phyloP scores from a whole-genome alignment of 805 yeast species.

The Cyberlindnera suaveolens region DNA sequence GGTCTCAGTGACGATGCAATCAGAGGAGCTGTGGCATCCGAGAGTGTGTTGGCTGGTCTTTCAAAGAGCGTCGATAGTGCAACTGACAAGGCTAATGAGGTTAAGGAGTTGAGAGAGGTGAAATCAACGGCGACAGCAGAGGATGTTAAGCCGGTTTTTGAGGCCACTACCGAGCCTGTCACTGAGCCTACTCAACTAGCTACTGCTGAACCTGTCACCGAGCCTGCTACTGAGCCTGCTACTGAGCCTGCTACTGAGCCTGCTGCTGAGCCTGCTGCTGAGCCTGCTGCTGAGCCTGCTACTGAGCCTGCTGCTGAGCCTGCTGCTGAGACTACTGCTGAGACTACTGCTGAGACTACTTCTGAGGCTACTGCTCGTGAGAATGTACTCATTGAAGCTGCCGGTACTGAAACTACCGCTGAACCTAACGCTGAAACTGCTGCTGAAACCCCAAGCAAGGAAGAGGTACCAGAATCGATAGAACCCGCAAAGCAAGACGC shows the following conservation, averaged over 20 bases:
- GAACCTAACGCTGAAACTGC: neutral
- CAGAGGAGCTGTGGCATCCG: slow-evolving; percentile 47
- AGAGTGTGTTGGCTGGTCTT: slow-evolving; percentile 41
- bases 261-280: no score
- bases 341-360: neutral
- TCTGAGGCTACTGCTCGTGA: no score
- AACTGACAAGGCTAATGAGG: slow-evolving; percentile 1
- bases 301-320: neutral
- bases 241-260: neutral
- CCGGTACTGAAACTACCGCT: neutral
- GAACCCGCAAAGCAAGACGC: slow-evolving; percentile 7
- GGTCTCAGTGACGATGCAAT: slow-evolving; percentile 41
- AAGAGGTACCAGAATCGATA: neutral
- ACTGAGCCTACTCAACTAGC: no score
- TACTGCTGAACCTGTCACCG: no score
- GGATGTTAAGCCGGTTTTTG: no score
- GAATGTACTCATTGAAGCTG: no score
- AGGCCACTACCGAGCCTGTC: no score
- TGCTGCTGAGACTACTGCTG: neutral
- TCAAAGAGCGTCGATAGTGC: slow-evolving; percentile 18
- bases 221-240: neutral
- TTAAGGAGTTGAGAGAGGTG: neutral
- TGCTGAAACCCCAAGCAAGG: neutral
- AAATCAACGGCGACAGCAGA: no score
- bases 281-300: neutral